Conservation (phyloP, 805 yeast species). For the Candida taoyuanica region DNA sequence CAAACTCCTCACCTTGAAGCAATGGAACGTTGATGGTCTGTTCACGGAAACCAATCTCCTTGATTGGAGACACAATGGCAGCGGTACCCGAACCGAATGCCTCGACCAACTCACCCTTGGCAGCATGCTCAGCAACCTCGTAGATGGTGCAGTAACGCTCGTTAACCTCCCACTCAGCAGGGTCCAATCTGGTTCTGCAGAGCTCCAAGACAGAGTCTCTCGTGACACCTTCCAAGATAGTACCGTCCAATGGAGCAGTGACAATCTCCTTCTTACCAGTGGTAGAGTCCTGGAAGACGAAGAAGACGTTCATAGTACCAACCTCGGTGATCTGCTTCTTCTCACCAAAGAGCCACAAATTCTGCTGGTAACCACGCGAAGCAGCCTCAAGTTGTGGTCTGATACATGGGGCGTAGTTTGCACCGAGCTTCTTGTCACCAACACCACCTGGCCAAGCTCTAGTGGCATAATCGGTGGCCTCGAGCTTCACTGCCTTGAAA, state of each 20-base stretch:
- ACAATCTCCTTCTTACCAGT: constrained; percentile 87
- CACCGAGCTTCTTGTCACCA: constrained; percentile 95
- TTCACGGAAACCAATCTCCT: constrained; percentile 78
- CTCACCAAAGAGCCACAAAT: constrained; percentile 93
- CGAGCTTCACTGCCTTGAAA: constrained; percentile 89
- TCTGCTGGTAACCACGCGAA: constrained; percentile 87
- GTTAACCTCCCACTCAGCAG: constrained; percentile 72
- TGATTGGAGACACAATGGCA: constrained; percentile 92
- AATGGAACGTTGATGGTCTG: constrained; percentile 73
- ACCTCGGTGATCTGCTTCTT: constrained; percentile 89
- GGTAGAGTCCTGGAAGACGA: constrained; percentile 69
- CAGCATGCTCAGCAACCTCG: constrained; percentile 76
- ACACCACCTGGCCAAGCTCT: constrained; percentile 99
- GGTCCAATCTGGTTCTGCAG: constrained; percentile 69
- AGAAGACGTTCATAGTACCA: constrained; percentile 95
- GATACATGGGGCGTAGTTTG: constrained; percentile 95
- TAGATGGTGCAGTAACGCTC: constrained; percentile 81
- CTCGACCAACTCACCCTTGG: constrained; percentile 80
- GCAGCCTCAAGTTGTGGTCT: constrained; percentile 91
- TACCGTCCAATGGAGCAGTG: constrained; percentile 96
- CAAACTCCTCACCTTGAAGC: constrained; percentile 72
- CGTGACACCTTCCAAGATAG: constrained; percentile 94
- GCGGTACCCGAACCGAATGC: constrained; percentile 98
- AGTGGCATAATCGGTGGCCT: constrained; percentile 93
- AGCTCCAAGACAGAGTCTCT: constrained; percentile 81